A percentile compares a stretch with the other conserved stretches of the same genome.
These are phyloP conservation scores for Nicotiana attenuata DNA, from an alignment of 257 asterid species.

Conservation along the genomic window DNA sequence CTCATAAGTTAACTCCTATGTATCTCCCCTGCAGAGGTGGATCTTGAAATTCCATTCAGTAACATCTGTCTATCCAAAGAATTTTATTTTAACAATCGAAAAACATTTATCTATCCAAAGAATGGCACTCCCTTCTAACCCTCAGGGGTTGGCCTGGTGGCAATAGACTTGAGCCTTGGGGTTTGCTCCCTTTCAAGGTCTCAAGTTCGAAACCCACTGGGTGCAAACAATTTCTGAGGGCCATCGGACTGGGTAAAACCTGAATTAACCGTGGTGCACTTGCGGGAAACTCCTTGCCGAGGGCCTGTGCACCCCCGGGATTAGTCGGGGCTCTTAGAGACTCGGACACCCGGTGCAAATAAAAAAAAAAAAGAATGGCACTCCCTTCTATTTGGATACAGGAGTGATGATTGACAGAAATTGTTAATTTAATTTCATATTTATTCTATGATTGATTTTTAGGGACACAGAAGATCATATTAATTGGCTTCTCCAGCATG, in stretches of 20 bases:
- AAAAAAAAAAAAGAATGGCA: background rate
- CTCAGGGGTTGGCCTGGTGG: too few species aligned
- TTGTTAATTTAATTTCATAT: background rate
- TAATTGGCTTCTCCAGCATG: slow-evolving; percentile 97
- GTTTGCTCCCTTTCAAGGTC: too few species aligned
- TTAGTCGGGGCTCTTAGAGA: too few species aligned
- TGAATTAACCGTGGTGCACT: too few species aligned
- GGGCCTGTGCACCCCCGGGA: too few species aligned
- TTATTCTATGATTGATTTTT: slow-evolving; percentile 22
- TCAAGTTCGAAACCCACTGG: too few species aligned
- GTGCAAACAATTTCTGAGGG: too few species aligned
- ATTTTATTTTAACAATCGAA: background rate
- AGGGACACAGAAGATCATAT: slow-evolving; percentile 99
- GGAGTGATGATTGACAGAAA: background rate
- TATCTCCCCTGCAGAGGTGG: background rate
- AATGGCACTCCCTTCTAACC: background rate
- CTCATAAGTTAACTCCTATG: background rate
- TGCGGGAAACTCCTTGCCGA: too few species aligned
- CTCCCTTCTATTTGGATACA: background rate
- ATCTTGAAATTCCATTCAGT: background rate
- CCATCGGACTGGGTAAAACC: too few species aligned
- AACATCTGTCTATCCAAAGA: background rate
- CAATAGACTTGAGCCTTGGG: too few species aligned
- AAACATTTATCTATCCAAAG: background rate
- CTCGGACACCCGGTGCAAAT: too few species aligned